Conservation (phyloP, 768 basidiomycete genomes). For the Suillus tomentosus region DNA sequence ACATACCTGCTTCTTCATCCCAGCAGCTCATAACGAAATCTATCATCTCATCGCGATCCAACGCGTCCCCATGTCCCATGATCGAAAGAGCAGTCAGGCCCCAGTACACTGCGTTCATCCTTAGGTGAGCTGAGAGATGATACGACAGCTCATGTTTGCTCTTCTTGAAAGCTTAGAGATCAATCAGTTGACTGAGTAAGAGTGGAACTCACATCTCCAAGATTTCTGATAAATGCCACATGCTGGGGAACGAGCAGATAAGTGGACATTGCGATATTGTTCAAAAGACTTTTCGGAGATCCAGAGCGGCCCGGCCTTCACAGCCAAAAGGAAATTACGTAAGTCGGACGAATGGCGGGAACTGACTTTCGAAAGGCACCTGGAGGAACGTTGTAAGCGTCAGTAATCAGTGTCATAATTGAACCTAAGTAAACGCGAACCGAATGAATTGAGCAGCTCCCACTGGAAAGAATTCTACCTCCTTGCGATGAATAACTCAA, state of each 20-base stretch:
- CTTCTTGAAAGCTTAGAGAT: constrained; percentile 36
- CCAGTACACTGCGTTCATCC: constrained; percentile 97
- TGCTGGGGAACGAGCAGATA: constrained; percentile 40
- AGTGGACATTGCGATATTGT: no score
- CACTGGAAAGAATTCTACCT: no score
- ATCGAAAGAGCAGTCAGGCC: constrained; percentile 85
- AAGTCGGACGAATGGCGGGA: no score
- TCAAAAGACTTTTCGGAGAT: no score
- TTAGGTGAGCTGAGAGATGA: constrained; percentile 89
- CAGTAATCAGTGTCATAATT: no score
- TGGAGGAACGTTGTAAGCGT: no score
- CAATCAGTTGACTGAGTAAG: background rate
- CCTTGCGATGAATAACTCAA: no score
- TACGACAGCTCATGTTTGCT: constrained; percentile 84
- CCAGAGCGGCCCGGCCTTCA: no score
- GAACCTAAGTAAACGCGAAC: no score
- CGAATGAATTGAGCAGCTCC: no score
- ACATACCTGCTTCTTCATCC: constrained; percentile 81
- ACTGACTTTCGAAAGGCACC: no score
- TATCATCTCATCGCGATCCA: constrained; percentile 83
- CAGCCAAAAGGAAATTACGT: no score
- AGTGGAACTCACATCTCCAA: constrained; percentile 56
- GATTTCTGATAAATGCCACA: constrained; percentile 72
- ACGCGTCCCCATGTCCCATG: constrained; percentile 76
- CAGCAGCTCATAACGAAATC: constrained; percentile 93